Base-by-base conservation (phyloP, 352 stramenopile genomes). In the Globisporangium carolinianum region DNA sequence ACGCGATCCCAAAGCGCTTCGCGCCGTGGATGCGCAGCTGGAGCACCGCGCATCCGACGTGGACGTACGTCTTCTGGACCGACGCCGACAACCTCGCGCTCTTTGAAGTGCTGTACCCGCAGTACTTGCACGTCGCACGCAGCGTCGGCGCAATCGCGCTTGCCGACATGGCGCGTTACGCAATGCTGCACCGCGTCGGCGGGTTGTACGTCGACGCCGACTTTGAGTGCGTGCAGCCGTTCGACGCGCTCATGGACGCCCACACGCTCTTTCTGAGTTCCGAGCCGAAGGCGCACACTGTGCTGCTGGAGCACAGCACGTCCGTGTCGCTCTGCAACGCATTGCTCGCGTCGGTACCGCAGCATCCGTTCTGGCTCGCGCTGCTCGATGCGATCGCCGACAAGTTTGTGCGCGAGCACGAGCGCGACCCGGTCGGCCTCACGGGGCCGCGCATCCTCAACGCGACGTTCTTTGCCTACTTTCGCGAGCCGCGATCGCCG, bases 41-140 rank as follows among this genome's bases (percentile, higher is more conserved):
- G 72, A 48, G 55, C n/a, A 50, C 62, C 8, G 49, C 61, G 35
- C 69, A 87, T 42, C 71, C 72, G 3, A 58, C 49, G 8, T 85
- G 72, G 72, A 67, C 57, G 35, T 87, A 85, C 66, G 73, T 84
- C 41, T 87, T 82, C 50, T 87, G 74, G 74, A 76, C 66, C 0
- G 70, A 85, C 57, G 62, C 60, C 35, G 74, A 87, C 70, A 85
- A 83, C 48, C 59, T 85, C 38, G 54, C 51, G 4, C 51, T 87
- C 5, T 87, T 85, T 43, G 57, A 83, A 41, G 51, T 48, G 3
- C 57, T 79, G 15, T 86, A 83, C 36, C 71, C 75, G 2, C 57
- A 73, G 62, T 84, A 84, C 35, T 18, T 75, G 5, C 36, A 75
- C 32, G 66, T 83, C 47, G 70, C 74, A 15, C 58, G 54, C 11